Base-by-base conservation (phyloP, 495 filamentous ascomycete genomes). In the Staphylotrichum tortipilum region DNA sequence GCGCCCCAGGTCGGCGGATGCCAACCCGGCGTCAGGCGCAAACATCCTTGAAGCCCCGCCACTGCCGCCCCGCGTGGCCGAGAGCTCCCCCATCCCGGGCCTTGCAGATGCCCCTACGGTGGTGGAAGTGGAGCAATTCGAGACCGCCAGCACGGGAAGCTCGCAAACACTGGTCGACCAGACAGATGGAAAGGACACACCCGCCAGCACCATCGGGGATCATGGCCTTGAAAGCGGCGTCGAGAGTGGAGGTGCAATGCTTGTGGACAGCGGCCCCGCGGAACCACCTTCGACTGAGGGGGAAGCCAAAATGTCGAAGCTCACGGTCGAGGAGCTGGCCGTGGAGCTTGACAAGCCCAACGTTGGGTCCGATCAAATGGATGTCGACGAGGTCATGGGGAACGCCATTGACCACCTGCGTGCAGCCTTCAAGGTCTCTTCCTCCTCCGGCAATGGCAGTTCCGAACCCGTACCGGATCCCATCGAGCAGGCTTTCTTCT, bases 331-430 rank as follows among this genome's bases (percentile, higher is more conserved):
- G n/a, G 62, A 71, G 45, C 60, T 74, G n/a, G 62, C 61, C 1
- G 57, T 55, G 9, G 65, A 70, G 5, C 59, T 76, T 5, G 64
- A 73, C 53, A 64, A 69, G 40, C 67, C 68, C 3, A 67, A 72
- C 40, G 62, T 69, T 21, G 73, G 73, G 11, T 71, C 71, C 2
- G 68, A 68, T 10, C 73, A 90, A 60, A 91, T 96, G 69, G 92
- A 98, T 69, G 92, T 95, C 7, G 89, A 86, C 9, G 92, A 98
- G 64, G 90, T 95, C 31, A 90, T 95, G 63, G 88, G 88, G 33
- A 90, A 92, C 61, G 83, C 94, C 19, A 77, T 94, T 30, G 89
- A 90, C 55, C 86, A 91, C 33, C 74, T 95, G n/a, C 82, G 88
- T 60, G 88, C 86, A 53, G 90, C 89, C 4, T 89, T 95, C 58